Percentiles rank a stretch among this genome's conserved stretches.
Evolutionary conservation across 1,284 basidiomycete genomes (phyloP).

Genomic region (Cryptococcus floricola): DNA sequence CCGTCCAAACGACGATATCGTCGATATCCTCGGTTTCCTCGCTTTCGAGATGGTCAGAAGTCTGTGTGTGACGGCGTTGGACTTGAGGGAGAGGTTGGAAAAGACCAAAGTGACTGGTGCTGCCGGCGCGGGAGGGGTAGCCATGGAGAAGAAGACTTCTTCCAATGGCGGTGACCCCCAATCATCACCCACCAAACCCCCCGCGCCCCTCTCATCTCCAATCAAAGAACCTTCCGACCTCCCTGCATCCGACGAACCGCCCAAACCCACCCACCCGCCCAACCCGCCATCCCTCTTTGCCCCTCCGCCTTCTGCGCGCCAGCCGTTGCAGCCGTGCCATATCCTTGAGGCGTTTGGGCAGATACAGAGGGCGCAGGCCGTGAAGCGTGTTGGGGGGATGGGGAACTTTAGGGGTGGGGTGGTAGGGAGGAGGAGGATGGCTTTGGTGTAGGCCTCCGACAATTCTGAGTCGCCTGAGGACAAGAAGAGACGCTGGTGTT

Average conservation of each 20-base stretch:
- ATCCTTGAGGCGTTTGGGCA: conserved; percentile 82
- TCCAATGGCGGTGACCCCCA: neutral
- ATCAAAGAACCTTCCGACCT: conserved; percentile 1
- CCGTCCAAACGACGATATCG: conserved; percentile 88
- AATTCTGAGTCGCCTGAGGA: too few species aligned
- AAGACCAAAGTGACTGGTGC: conserved; percentile 7
- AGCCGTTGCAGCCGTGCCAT: conserved; percentile 71
- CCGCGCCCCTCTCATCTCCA: conserved; percentile 38
- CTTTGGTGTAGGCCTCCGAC: too few species aligned
- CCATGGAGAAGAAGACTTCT: neutral
- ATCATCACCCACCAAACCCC: neutral
- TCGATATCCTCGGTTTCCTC: conserved; percentile 94
- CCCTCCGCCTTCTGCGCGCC: conserved; percentile 71
- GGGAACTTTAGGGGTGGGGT: conserved; percentile 75
- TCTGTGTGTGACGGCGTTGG: conserved; percentile 77
- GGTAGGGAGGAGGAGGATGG: conserved; percentile 69
- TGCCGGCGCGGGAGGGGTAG: neutral
- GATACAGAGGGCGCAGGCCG: conserved; percentile 79
- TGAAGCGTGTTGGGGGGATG: conserved; percentile 74
- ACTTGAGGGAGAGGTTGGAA: conserved; percentile 54
- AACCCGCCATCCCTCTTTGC: conserved; percentile 64
- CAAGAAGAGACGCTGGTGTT: too few species aligned
- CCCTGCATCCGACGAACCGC: conserved; percentile 2
- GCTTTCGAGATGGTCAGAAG: conserved; percentile 96
- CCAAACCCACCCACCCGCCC: neutral